phyloP scores from a whole-genome alignment of 768 basidiomycete genomes.

The Suillus hirtellus region DNA sequence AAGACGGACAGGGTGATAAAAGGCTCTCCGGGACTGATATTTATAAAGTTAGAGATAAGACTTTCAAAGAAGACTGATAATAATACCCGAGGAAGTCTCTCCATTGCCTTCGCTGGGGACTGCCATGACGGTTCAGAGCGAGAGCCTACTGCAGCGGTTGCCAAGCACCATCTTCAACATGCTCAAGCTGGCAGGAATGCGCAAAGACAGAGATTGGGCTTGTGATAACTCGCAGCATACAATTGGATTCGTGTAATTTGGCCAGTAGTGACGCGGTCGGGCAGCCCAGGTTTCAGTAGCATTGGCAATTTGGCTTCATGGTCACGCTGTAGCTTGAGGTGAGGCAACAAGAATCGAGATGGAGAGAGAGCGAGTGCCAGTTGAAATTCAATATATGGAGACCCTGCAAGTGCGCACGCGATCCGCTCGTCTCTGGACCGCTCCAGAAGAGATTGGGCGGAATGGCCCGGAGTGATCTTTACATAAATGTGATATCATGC shows the following conservation, averaged over 20 bases:
- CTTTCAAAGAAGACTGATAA: neutral
- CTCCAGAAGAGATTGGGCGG: neutral
- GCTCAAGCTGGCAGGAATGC: neutral
- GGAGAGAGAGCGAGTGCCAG: neutral
- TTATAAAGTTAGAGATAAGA: conserved; percentile 5
- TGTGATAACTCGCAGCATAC: neutral
- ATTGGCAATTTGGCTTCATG: neutral
- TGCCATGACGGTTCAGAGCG: neutral
- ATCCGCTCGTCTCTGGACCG: neutral
- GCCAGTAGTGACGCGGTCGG: neutral
- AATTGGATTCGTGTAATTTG: neutral
- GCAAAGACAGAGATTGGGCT: neutral
- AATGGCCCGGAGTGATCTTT: neutral
- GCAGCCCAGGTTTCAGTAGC: neutral
- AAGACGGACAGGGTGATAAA: neutral
- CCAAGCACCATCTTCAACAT: neutral
- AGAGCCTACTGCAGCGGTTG: neutral
- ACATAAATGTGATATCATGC: no score
- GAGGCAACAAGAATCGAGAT: neutral
- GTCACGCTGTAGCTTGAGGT: neutral
- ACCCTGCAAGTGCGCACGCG: neutral
- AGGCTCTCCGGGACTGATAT: conserved; percentile 1
- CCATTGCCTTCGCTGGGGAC: neutral
- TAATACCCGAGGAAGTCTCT: neutral
- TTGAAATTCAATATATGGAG: neutral